Base-by-base conservation (phyloP, 495 filamentous ascomycete species). In the Monascus purpureus region DNA sequence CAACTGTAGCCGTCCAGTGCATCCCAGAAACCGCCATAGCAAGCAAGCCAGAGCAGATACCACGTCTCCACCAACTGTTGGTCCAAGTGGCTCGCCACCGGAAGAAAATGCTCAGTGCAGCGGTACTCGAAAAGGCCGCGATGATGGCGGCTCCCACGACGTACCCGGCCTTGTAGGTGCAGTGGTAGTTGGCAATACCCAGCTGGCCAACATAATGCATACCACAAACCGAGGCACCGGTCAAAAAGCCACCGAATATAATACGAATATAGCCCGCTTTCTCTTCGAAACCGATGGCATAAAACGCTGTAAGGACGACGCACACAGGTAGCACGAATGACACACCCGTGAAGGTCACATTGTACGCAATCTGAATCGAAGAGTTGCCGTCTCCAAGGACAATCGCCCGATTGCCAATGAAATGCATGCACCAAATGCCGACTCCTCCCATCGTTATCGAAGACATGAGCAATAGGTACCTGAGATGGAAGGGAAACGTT, bases 201-300 rank as follows among this genome's bases (percentile, higher is more conserved):
- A 77, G 66, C 45, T 92, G 82, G 16, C 83, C 83, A 27, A 92
- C 57, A 42, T 93, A 94, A 48, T 93, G 82, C 87, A 93, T 93
- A 3, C 77, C 87, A 33, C 78, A 80, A 32, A 92, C 75, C 13
- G 80, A 71, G 2, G 70, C 54, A 5, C 86, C 86, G 0, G 77
- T 74, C 25, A 85, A 53, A 3, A 70, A 36, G 1, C 85, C 83
- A 16, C 75, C 76, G 0, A 67, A 38, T n/a, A 57, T 27, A 11
- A 81, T 67, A 8, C 75, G 70, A 46, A 67, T 40, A 48, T 70
- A 67, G 18, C 59, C 66, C 8, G 78, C 57, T 17, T 47, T 59
- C 24, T 68, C 68, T 36, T 67, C 67, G 17, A 62, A 60, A 14
- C 70, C 73, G 24, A 75, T 67, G 15, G 71, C 63, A 24, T 73